Percentiles rank a stretch among this genome's conserved stretches.
These are phyloP conservation scores for Psilocybe sp. DNA, from an alignment of 768 basidiomycete genomes.

Conservation along the genomic window DNA sequence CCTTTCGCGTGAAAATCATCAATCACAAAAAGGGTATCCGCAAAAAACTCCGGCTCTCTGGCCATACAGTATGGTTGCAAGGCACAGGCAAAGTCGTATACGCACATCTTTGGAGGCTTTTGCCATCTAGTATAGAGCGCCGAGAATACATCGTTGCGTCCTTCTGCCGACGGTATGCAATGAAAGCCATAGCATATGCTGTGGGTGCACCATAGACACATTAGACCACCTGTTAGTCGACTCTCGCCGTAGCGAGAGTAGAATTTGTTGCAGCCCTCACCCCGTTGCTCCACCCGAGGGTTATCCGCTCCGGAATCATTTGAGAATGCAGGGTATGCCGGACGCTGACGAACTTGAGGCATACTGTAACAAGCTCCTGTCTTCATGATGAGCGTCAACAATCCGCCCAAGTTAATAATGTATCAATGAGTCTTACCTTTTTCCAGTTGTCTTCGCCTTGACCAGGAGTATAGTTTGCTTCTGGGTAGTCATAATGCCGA, in stretches of 20 bases:
- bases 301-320: slow-evolving; percentile 3
- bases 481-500: background rate
- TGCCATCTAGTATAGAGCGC: slow-evolving; percentile 32
- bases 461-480: background rate
- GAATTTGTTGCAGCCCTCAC: slow-evolving; percentile 6
- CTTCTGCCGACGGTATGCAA: slow-evolving; percentile 10
- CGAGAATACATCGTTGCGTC: slow-evolving; percentile 24
- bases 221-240: slow-evolving; percentile 5
- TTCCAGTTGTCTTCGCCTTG: background rate
- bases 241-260: slow-evolving; percentile 8
- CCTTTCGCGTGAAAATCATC: slow-evolving; percentile 31
- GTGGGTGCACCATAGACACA: slow-evolving; percentile 6
- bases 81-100: slow-evolving; percentile 32
- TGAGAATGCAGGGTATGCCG: background rate
- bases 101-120: slow-evolving; percentile 22
- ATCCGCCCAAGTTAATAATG: background rate
- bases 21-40: slow-evolving; percentile 29
- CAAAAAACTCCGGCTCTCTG: slow-evolving; percentile 25
- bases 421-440: background rate
- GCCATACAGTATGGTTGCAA: slow-evolving; percentile 30
- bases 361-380: slow-evolving; percentile 8
- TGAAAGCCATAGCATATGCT: slow-evolving; percentile 12
- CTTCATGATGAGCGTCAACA: background rate
- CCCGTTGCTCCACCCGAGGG: slow-evolving; percentile 2
- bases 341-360: slow-evolving; percentile 4